phyloP scores from a whole-genome alignment of 1,284 basidiomycete genomes.

The Ganoderma sp. region DNA sequence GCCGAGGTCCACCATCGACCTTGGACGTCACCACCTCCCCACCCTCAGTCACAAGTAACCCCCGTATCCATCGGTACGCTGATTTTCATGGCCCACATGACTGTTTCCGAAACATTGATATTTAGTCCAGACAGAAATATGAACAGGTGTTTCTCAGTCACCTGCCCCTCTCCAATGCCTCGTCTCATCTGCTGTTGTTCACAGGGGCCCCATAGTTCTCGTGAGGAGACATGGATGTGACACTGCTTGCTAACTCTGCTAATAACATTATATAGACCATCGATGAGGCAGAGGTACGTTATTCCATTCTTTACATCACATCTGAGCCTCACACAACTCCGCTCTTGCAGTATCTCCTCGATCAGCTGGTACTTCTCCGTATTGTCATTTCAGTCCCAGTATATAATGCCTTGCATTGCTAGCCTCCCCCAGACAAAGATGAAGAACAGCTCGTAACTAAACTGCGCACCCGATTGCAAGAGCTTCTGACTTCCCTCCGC shows the following conservation, averaged over 20 bases:
- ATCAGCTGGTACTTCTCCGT: conserved; percentile 35
- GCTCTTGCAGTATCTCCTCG: conserved; percentile 36
- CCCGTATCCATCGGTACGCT: neutral
- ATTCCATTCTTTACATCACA: neutral
- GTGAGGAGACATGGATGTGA: conserved; percentile 4
- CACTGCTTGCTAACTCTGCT: neutral
- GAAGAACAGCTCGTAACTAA: conserved; percentile 37
- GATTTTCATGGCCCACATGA: neutral
- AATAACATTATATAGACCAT: conserved; percentile 33
- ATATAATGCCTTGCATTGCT: neutral
- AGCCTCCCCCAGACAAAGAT: conserved; percentile 39
- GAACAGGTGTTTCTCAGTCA: neutral
- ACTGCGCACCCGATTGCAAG: conserved; percentile 37
- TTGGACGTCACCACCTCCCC: neutral
- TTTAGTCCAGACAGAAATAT: neutral
- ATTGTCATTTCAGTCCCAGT: neutral
- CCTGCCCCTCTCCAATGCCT: neutral
- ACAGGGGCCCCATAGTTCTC: conserved; percentile 23
- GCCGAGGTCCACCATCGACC: neutral
- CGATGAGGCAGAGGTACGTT: conserved; percentile 39
- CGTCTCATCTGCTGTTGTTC: neutral
- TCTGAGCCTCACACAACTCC: neutral
- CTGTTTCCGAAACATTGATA: neutral
- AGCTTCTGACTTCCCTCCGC: conserved; percentile 35
- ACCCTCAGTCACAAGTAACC: neutral